Evolutionary conservation across 2,329 filamentous ascomycete species (phyloP).

Genomic region (Ciborinia camelliae): DNA sequence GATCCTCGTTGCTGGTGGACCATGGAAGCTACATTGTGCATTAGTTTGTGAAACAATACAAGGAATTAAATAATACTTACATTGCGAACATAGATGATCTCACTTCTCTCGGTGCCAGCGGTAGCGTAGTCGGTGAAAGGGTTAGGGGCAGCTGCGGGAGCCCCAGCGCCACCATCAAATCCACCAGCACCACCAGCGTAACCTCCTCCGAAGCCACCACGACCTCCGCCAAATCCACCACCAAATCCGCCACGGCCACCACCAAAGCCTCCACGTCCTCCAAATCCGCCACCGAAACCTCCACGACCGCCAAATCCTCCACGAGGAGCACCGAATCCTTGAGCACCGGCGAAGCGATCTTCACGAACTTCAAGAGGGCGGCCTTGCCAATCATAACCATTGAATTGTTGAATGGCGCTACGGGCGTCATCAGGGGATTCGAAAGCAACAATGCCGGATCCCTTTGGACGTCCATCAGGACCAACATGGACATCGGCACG

Average conservation of each 20-base stretch:
- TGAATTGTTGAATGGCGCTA: constrained; percentile 95
- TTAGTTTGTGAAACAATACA: constrained; percentile 21
- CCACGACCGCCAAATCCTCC: constrained; percentile 45
- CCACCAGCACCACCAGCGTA: constrained; percentile 48
- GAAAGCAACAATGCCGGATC: constrained; percentile 94
- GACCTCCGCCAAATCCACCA: constrained; percentile 43
- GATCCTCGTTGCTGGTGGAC: constrained; percentile 98
- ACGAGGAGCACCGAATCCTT: constrained; percentile 44
- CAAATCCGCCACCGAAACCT: constrained; percentile 50
- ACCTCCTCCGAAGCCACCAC: constrained; percentile 48
- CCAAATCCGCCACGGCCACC: constrained; percentile 57
- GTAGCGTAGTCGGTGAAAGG: constrained; percentile 92
- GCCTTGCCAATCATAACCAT: constrained; percentile 98
- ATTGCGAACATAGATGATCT: constrained; percentile 93
- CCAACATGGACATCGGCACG: constrained; percentile 93
- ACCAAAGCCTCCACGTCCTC: constrained; percentile 55
- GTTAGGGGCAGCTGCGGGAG: constrained; percentile 65
- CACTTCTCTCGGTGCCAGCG: constrained; percentile 76
- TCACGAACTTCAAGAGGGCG: constrained; percentile 90
- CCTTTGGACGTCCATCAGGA: constrained; percentile 89
- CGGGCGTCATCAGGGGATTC: constrained; percentile 92
- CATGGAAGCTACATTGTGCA: constrained; percentile 75
- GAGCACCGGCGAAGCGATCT: constrained; percentile 78
- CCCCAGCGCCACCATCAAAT: constrained; percentile 37
- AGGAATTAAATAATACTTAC: constrained; percentile 53